These are phyloP conservation scores for Phaffia australis DNA, from an alignment of 768 basidiomycete species.

Conservation along the genomic window DNA sequence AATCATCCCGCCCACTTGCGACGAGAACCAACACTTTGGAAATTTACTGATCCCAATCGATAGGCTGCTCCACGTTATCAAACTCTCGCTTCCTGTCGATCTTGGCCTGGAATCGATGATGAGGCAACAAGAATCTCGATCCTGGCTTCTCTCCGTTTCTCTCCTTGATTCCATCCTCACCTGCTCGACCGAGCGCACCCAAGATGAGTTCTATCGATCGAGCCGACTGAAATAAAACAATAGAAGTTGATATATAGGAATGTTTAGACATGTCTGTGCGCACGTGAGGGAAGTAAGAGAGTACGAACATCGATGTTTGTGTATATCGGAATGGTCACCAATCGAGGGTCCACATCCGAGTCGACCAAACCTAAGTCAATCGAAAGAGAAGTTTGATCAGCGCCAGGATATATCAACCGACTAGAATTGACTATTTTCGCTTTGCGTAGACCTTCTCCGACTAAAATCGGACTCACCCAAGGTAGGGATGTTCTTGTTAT, in stretches of 20 bases:
- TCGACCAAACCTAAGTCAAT: conserved; percentile 52
- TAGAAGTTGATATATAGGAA: background rate
- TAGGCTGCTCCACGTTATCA: background rate
- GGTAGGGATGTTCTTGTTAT: conserved; percentile 78
- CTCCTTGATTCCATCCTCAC: conserved; percentile 42
- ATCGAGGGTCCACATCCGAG: conserved; percentile 86
- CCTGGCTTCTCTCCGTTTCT: conserved; percentile 1
- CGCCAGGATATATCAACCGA: background rate
- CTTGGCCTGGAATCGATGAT: conserved; percentile 19
- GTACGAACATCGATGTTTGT: conserved; percentile 74
- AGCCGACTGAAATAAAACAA: conserved; percentile 43
- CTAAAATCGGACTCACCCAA: conserved; percentile 46
- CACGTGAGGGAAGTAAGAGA: background rate
- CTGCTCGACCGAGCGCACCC: conserved; percentile 81
- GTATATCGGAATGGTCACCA: conserved; percentile 96
- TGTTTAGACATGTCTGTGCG: background rate
- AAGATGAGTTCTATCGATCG: conserved; percentile 82
- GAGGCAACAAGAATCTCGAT: conserved; percentile 3
- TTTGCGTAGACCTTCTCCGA: background rate
- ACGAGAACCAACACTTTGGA: too few relatives aligned
- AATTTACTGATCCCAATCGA: too few relatives aligned
- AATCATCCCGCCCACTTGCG: too few relatives aligned
- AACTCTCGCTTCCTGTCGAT: conserved; percentile 10
- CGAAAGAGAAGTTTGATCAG: background rate
- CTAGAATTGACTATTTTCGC: background rate